These are phyloP conservation scores for Colletotrichum noveboracense DNA, from an alignment of 2,329 filamentous ascomycete genomes.

Conservation along the genomic window DNA sequence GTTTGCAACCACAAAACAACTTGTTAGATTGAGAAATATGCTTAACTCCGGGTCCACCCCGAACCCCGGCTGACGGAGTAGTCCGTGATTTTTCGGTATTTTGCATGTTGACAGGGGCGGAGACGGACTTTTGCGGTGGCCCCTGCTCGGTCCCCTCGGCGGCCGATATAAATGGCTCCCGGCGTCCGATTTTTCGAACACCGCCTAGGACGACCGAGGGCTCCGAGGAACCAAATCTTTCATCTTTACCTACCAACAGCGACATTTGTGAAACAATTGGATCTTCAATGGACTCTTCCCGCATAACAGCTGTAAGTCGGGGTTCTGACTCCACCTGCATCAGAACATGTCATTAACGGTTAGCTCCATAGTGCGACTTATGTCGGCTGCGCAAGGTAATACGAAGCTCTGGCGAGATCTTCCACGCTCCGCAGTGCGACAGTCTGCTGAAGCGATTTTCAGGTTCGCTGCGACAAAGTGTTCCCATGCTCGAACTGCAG, in stretches of 20 bases:
- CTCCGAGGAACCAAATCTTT: background rate
- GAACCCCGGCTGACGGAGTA: background rate
- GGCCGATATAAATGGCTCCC: background rate
- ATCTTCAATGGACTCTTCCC: background rate
- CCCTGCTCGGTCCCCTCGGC: conserved; percentile 1
- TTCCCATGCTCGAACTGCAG: conserved; percentile 1
- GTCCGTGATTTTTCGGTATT: background rate
- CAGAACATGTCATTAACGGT: background rate
- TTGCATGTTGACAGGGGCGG: background rate
- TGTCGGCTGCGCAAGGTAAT: background rate
- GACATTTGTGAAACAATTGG: background rate
- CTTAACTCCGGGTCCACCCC: background rate
- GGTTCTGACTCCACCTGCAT: background rate
- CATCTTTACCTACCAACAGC: fast-evolving
- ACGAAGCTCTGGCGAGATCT: background rate
- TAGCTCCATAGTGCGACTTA: background rate
- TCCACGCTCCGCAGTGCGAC: background rate
- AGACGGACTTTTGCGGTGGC: background rate
- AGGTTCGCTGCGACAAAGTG: conserved; percentile 2
- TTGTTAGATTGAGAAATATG: background rate
- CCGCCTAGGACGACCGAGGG: background rate
- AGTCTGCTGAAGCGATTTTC: background rate
- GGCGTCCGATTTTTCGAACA: background rate
- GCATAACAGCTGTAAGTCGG: background rate
- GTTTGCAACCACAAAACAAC: background rate